Evolutionary conservation across 2,329 filamentous ascomycete species (phyloP), one percentile per base, ranked within the genome.

Genomic region (Achaetomium macrosporum): DNA sequence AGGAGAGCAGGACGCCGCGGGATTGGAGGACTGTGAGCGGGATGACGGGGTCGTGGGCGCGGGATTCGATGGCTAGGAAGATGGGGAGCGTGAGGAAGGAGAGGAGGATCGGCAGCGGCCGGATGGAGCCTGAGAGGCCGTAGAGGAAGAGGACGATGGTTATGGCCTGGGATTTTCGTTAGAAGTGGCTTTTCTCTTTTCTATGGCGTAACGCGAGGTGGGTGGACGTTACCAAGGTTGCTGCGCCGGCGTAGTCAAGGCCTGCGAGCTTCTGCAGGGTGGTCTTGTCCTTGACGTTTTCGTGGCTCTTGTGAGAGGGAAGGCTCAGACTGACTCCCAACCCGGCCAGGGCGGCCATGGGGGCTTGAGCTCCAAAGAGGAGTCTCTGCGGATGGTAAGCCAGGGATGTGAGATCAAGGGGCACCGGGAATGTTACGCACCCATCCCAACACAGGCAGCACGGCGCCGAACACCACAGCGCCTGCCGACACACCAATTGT

Each of bases 201-300:
- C 25, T 25, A 4, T 25, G 25, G 25, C 7, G n/a, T n/a, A n/a
- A n/a, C n/a, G n/a, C n/a, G 17, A 13, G 2, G 29, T 39, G 15
- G 7, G 15, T 2, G 51, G 7, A 53, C 76, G 65, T n/a, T 70
- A 85, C 82, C 58, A 90, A 68, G n/a, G 83, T 73, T 1, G 81
- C 36, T 7, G 87, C 85, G 3, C 89, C 89, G 0, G 83, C 73
- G 61, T 92, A 93, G 68, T 95, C 90, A 51, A 95, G 81, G 1
- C 74, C 72, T 3, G 75, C 76, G 11, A 92, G 71, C 61, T 84
- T 87, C 30, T 76, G 63, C 47, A 67, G 54, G 36, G 76, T 61
- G 36, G 75, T 71, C 43, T 69, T 69, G 53, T 66, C 64, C 57
- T 71, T 70, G n/a, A 70, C 70, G 49, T 64, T 51, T 53, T 71